Evolutionary conservation across 768 basidiomycete genomes (phyloP).

Genomic region (Suillus clintonianus): DNA sequence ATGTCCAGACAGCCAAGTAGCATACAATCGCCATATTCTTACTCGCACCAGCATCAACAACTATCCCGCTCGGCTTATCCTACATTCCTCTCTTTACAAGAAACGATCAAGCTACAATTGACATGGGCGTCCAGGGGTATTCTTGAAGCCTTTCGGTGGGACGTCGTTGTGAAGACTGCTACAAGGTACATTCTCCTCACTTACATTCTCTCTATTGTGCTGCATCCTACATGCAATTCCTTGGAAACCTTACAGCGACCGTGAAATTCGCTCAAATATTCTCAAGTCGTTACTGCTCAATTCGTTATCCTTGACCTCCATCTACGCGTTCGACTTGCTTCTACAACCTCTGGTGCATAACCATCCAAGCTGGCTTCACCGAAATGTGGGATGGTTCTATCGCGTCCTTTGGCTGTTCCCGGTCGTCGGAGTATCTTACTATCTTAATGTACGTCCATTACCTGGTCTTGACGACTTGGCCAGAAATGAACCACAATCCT

Average conservation of each 20-base stretch:
- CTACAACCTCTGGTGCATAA: constrained; percentile 67
- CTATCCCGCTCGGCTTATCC: constrained; percentile 64
- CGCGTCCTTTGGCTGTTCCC: constrained; percentile 80
- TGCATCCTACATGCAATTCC: constrained; percentile 10
- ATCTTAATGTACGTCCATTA: constrained; percentile 68
- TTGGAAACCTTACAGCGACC: constrained; percentile 50
- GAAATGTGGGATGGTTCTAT: constrained; percentile 76
- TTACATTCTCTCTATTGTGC: constrained; percentile 8
- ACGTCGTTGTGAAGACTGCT: constrained; percentile 58
- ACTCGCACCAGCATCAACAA: constrained; percentile 15
- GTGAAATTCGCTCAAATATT: constrained; percentile 72
- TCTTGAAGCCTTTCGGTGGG: constrained; percentile 74
- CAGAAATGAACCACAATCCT: neutral
- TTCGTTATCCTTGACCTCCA: constrained; percentile 65
- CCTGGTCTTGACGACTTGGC: neutral
- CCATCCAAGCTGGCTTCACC: constrained; percentile 65
- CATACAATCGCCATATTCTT: constrained; percentile 26
- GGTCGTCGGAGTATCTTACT: constrained; percentile 72
- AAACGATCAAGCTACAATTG: constrained; percentile 61
- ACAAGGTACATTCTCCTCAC: constrained; percentile 47
- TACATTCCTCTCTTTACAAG: constrained; percentile 61
- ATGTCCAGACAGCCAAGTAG: constrained; percentile 27
- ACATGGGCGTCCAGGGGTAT: constrained; percentile 62
- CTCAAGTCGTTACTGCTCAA: constrained; percentile 79
- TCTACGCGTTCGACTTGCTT: constrained; percentile 75